Percentiles rank a stretch among this genome's conserved stretches.
Evolutionary conservation across 305 asterid genomes (phyloP).

Genomic region (Vinca major): DNA sequence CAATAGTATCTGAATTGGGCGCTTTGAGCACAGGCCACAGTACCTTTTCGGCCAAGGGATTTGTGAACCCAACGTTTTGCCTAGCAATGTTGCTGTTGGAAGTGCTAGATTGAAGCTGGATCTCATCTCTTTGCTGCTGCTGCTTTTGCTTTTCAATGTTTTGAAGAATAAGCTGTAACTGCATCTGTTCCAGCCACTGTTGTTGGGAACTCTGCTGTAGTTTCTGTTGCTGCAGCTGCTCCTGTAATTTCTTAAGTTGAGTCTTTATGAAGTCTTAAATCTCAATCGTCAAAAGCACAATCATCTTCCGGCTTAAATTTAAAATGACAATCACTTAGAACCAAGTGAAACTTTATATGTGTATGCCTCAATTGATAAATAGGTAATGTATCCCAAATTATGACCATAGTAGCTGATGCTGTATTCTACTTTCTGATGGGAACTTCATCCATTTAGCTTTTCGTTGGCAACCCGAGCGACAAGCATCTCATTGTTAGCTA

Average conservation of each 20-base stretch:
- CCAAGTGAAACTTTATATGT: too few relatives aligned
- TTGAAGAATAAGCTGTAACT: slow-evolving; percentile 16
- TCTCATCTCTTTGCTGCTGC: slow-evolving; percentile 17
- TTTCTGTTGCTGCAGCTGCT: slow-evolving; percentile 15
- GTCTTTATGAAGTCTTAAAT: slow-evolving; percentile 11
- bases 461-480: background rate
- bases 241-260: slow-evolving; percentile 7
- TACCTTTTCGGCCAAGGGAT: slow-evolving; percentile 15
- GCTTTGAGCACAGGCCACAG: background rate
- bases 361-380: background rate
- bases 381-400: background rate
- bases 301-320: background rate
- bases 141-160: slow-evolving; percentile 8
- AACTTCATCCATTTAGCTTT: background rate
- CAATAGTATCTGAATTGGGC: slow-evolving; percentile 1
- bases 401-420: background rate
- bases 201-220: slow-evolving; percentile 14
- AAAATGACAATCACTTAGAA: background rate
- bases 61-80: slow-evolving; percentile 8
- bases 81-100: slow-evolving; percentile 1
- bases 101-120: slow-evolving; percentile 10
- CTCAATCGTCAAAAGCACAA: background rate
- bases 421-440: background rate
- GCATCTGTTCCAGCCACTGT: slow-evolving; percentile 19
- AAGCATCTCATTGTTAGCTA: background rate